A percentile compares a stretch with the other conserved stretches of the same genome.
Evolutionary conservation across 352 stramenopile species (phyloP).

Genomic region (Pythium scleroteichum): DNA sequence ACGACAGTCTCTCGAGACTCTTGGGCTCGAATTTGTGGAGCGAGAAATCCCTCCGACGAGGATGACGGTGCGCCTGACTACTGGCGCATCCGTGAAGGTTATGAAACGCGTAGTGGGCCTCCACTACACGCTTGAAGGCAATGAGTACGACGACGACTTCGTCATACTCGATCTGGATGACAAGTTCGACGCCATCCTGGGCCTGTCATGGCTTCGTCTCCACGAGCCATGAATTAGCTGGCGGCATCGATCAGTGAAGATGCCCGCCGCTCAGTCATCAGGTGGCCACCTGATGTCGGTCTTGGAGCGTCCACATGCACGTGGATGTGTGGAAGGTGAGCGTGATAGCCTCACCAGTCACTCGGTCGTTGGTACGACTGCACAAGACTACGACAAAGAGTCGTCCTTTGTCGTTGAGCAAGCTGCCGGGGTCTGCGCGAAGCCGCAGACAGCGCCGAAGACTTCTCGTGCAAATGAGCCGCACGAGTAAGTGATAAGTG

Average conservation of each 20-base stretch:
- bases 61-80: conserved; percentile 10
- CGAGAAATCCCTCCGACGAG: background rate
- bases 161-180: conserved; percentile 14
- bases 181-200: conserved; percentile 14
- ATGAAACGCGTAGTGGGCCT: conserved; percentile 11
- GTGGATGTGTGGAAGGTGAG: conserved; percentile 14
- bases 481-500: conserved; percentile 7
- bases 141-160: background rate
- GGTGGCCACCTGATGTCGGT: conserved; percentile 12
- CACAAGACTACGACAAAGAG: background rate
- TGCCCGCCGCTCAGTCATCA: conserved; percentile 9
- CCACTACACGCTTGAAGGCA: background rate
- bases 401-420: background rate
- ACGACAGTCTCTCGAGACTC: background rate
- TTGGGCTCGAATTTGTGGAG: background rate
- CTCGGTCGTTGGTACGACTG: conserved; percentile 17
- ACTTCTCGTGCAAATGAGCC: conserved; percentile 9
- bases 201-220: conserved; percentile 1
- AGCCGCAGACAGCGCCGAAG: conserved; percentile 6
- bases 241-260: conserved; percentile 8
- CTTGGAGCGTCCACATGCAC: conserved; percentile 5
- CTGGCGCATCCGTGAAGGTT: conserved; percentile 1
- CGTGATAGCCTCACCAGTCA: conserved; percentile 4
- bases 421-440: conserved; percentile 6
- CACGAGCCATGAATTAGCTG: conserved; percentile 9